Evolutionary conservation across 805 yeast species (phyloP), one percentile per base, ranked within the genome.

Genomic region (Geotrichum ghanense): DNA sequence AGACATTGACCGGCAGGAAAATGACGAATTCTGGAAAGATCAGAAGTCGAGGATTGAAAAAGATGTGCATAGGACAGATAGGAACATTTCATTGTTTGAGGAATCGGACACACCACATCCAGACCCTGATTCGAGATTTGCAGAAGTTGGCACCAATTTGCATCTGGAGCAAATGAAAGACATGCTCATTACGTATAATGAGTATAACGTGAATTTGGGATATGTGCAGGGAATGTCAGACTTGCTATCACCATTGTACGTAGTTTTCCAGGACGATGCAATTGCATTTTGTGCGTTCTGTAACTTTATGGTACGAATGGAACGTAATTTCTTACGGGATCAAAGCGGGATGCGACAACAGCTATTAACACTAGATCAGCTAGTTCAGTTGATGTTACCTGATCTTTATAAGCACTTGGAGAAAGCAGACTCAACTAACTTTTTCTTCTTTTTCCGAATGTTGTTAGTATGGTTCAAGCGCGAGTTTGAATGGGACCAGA

Each of bases 141-240:
- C 82, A 44, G 73, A 75, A 44, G 72, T 80, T 45, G 75, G 77
- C 22, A 79, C 95, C 40, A 92, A 92, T 60, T 81, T 85, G 9
- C 88, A 92, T 62, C 68, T 92, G 49, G 71, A 76, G 50, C 73
- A 67, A 45, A 65, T 92, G 67, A 74, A 86, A 54, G 88, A 83
- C 55, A 83, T 92, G 50, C 69, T 92, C 35, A 71, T 88, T 48
- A 85, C 97, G 0, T 90, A 83, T 58, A 90, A 92, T 61, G 88
- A 84, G 62, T 74, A 80, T 61, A 89, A 92, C 62, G 71, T 69
- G 42, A 82, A 87, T 54, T 65, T 92, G 54, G 98, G 98, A 0
- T 92, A 92, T 58, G 95, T 92, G 17, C 99, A 92, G 66, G 99
- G 99, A 1, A 92, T 92, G 99, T 79, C 92, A 7, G 99, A 92